These are phyloP conservation scores for Primulina huaijiensis DNA, from an alignment of 257 asterid species.

Conservation along the genomic window DNA sequence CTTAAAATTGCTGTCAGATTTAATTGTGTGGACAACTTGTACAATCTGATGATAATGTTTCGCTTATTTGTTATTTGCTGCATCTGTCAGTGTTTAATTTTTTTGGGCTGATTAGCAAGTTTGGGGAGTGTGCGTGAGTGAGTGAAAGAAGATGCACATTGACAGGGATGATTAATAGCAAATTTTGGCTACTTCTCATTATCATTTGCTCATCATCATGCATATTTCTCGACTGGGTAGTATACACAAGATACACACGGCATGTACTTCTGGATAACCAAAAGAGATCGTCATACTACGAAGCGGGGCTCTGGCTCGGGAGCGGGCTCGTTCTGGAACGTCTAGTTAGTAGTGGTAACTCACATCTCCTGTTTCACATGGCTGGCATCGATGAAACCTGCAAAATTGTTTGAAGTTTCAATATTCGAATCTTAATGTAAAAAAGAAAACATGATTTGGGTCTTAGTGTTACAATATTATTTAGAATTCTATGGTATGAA, in stretches of 20 bases:
- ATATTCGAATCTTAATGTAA: neutral
- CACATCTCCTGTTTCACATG: slow-evolving; percentile 75
- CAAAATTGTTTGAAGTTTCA: slow-evolving; percentile 23
- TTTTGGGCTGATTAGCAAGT: neutral
- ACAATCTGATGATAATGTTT: slow-evolving; percentile 36
- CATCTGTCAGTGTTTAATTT: neutral
- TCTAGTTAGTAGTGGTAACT: slow-evolving; percentile 23
- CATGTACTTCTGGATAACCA: slow-evolving; percentile 24
- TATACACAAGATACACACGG: slow-evolving; percentile 32
- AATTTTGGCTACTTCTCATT: slow-evolving; percentile 25
- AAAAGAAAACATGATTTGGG: neutral
- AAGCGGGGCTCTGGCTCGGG: slow-evolving; percentile 13
- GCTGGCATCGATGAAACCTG: slow-evolving; percentile 52
- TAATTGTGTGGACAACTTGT: slow-evolving; percentile 29
- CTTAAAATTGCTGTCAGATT: slow-evolving; percentile 23
- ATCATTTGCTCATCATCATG: slow-evolving; percentile 26
- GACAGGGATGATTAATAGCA: slow-evolving; percentile 11
- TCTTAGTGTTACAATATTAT: neutral
- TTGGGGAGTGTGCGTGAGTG: neutral
- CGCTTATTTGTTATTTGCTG: slow-evolving; percentile 3
- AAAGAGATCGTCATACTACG: slow-evolving; percentile 23
- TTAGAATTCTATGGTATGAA: too few species aligned
- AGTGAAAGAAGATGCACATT: neutral
- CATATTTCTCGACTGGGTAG: slow-evolving; percentile 33
- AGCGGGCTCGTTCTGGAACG: neutral